Conservation (phyloP, 495 filamentous ascomycete species). For the Viridothelium virens region DNA sequence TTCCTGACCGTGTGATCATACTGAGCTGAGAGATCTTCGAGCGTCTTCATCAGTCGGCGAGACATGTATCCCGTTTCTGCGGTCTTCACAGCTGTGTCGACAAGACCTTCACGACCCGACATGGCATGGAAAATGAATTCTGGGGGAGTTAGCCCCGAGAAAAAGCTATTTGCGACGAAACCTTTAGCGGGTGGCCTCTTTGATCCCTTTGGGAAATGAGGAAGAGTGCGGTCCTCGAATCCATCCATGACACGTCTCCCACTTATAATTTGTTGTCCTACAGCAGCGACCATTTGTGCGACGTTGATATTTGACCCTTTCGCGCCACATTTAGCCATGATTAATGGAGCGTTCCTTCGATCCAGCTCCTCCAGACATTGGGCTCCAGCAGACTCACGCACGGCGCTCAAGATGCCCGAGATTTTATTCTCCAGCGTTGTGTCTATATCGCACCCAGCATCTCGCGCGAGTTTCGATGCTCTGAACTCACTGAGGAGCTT, state of each 20-base stretch:
- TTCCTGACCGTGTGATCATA: slow-evolving; percentile 95
- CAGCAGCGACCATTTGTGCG: slow-evolving; percentile 95
- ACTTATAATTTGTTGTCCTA: slow-evolving; percentile 95
- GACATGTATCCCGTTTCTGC: slow-evolving; percentile 99
- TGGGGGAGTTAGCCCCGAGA: slow-evolving; percentile 76
- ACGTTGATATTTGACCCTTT: slow-evolving; percentile 98
- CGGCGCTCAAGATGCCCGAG: slow-evolving; percentile 82
- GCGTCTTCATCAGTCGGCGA: slow-evolving; percentile 90
- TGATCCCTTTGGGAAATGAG: slow-evolving; percentile 90
- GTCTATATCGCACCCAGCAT: slow-evolving; percentile 81
- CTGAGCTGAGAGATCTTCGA: slow-evolving; percentile 84
- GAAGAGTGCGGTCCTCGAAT: slow-evolving; percentile 89
- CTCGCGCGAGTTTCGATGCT: slow-evolving; percentile 67
- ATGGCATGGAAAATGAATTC: slow-evolving; percentile 99
- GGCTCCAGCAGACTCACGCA: slow-evolving; percentile 82
- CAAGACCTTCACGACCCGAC: slow-evolving; percentile 93
- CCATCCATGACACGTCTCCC: slow-evolving; percentile 90
- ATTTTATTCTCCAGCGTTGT: slow-evolving; percentile 85
- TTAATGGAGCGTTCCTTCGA: slow-evolving; percentile 83
- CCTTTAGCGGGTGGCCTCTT: slow-evolving; percentile 88
- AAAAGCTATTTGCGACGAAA: slow-evolving; percentile 96
- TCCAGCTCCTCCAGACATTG: slow-evolving; percentile 85
- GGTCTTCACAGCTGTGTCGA: slow-evolving; percentile 99
- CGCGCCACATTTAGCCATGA: slow-evolving; percentile 95
- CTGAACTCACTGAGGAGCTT: slow-evolving; percentile 76